Base-by-base conservation (phyloP, 2,329 filamentous ascomycete genomes). In the Colletotrichum spinosum region DNA sequence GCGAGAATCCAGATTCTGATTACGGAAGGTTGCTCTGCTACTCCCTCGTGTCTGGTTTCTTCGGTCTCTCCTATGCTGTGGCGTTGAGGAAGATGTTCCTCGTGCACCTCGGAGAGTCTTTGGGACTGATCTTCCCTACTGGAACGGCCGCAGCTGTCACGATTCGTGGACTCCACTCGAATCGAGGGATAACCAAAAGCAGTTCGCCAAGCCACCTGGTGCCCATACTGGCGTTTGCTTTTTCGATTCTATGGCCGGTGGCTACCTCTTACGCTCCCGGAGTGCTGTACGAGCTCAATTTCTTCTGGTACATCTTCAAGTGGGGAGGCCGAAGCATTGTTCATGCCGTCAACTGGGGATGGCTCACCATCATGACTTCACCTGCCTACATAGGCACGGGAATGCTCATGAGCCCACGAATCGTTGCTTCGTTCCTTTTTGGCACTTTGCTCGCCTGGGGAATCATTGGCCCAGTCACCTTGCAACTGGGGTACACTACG, bases 11-110 rank as follows among this genome's bases (percentile, higher is more conserved):
- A 2, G 10, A 53, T 8, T 53, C 33, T 11, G 34, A 58, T 37
- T 49, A 25, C 11, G 55, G 42, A 35, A 48, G n/a, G 17, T n/a
- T 58, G 45, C 15, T 58, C 33, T 49, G 44, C 35, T 48, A 50
- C 45, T 37, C 55, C 9, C 9, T 58, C n/a, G 42, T 48, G 25
- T 44, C 55, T 15, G 55, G 55, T 8, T 58, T 58, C 45, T 58
- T 44, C 44, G 55, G 42, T 2, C 55, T 58, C 8, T 44, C 44
- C 1, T 58, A 39, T 12, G 39, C 55, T 4, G 55, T 41, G 12
- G 49, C 57, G 7, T 7, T 60, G n/a, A 15, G 57, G 7, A 56
- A 33, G 8, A 4, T 56, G 33, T 56, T 56, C 44, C 39, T 56
- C 54, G 11, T 49, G 8, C 33, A 34, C 5, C n/a, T 56, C 33